Evolutionary conservation across 2,329 filamentous ascomycete species (phyloP).

Genomic region (Graphilbum fragrans): DNA sequence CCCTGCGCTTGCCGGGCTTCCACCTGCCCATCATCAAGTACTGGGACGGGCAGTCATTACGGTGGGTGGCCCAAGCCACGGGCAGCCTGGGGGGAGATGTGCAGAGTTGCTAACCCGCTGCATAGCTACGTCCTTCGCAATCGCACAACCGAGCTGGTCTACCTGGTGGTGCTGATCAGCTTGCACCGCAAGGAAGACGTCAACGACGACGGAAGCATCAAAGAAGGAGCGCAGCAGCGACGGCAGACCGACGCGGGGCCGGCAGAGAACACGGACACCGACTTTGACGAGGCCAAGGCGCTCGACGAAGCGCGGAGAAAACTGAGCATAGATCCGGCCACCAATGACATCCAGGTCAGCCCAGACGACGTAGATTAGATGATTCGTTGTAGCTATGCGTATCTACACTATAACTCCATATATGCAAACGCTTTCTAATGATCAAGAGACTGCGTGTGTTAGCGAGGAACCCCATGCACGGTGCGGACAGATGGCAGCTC

Average conservation of each 20-base stretch:
- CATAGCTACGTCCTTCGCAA: conserved; percentile 82
- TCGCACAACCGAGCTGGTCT: conserved; percentile 56
- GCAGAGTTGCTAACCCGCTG: conserved; percentile 1
- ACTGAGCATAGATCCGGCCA: conserved; percentile 13
- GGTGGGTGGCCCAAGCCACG: conserved; percentile 48
- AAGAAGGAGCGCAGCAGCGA: conserved; percentile 21
- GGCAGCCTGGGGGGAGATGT: too few relatives aligned
- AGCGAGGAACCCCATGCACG: not conserved
- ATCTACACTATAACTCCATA: too few relatives aligned
- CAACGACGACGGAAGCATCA: conserved; percentile 45
- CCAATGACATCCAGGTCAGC: conserved; percentile 16
- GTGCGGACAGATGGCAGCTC: conserved; percentile 14
- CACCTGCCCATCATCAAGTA: conserved; percentile 62
- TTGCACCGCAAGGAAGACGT: conserved; percentile 52
- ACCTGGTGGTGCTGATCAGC: conserved; percentile 73
- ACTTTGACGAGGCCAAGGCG: conserved; percentile 21
- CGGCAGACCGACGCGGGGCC: not conserved
- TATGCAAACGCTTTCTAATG: too few relatives aligned
- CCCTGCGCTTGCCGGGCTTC: conserved; percentile 61
- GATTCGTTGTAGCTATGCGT: too few relatives aligned
- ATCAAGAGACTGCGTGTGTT: not conserved
- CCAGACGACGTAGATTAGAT: conserved; percentile 31
- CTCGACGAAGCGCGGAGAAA: conserved; percentile 27
- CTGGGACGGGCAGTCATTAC: conserved; percentile 66
- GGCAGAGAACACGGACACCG: conserved; percentile 8